Base-by-base conservation (phyloP, 2,329 filamentous ascomycete species). In the Stenocarpella maydis region DNA sequence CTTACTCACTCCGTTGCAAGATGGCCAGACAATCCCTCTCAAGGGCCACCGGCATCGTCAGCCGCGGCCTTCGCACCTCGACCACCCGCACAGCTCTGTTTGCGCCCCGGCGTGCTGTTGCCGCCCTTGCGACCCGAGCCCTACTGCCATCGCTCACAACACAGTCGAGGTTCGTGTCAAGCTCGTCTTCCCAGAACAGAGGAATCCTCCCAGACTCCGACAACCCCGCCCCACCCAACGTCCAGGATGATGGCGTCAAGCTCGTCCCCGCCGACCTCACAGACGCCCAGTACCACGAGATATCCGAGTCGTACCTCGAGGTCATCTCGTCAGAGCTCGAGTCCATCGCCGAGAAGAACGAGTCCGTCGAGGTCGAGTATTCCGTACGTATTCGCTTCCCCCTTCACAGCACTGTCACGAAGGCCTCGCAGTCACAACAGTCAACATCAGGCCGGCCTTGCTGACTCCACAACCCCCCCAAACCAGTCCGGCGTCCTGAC, bases 341-440 rank as follows among this genome's bases (percentile, higher is more conserved):
- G 82, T 86, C 88, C 71, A 80, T 92, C 37, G 90, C 93, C 75
- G 96, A 98, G 76, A 82, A 86, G 39, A 82, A 87, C 9, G 90
- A 92, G 10, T 92, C 94, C 66, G 81, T 97, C 7, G 96, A 99
- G 74, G 91, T 96, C 6, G 96, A 99, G 77, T 98, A 91, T 75
- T 91, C 91, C 71, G 95, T 98, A 84, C 72, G 91, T 85, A n/a
- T 49, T 28, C 50, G 41, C 39, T 21, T 5, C 2, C 4, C 14
- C 34, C 28, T 34, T 24, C 24, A 26, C 49, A 69, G 0, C n/a
- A n/a, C 26, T 19, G 1, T 45, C n/a, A 19, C 21, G 21, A 19
- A 7, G 12, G 12, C 34, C 31, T 34, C 8, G 61, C 41, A 53
- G n/a, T 21, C n/a, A n/a, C 45, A 65, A 54, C 39, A 6, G 7